Base-by-base conservation (phyloP, 169 alveolate genomes). In the Eimeria sp. region DNA sequence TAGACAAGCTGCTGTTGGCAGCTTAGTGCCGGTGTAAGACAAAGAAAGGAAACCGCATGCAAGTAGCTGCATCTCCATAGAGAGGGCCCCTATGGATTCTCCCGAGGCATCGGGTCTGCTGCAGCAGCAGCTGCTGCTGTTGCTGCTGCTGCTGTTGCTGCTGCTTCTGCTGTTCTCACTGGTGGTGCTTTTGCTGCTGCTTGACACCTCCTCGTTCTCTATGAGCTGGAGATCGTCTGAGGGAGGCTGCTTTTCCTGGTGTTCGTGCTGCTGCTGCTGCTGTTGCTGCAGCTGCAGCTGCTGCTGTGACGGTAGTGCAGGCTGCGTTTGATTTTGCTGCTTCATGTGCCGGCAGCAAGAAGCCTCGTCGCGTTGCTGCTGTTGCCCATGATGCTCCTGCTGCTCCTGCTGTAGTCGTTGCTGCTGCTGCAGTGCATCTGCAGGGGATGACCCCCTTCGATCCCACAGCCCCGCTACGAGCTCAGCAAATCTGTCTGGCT, bases 1-100 rank as follows among this genome's bases (percentile, higher is more conserved):
- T 20, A 73, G 84, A 30, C 84, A 73, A 73, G 20, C 84, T 30
- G 49, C 84, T 73, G 84, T 40, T 20, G 84, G 84, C 84, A 73
- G 45, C 43, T 73, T 73, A 6, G 84, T 73, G 84, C 84, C 84
- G 2, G 84, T 10, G 51, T 30, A 40, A 27, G 84, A 73, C 51
- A 73, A 43, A 20, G 84, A 45, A 20, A 27, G 40, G 30, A 73
- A 73, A 49, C 84, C 84, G 47, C 84, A 73, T 14, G 84, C 84
- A 73, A 73, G 84, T 5, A 73, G 84, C 84, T 73, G 84, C 84
- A 73, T 40, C 51, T 73, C 84, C 0, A n/a, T 20, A 6, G 51
- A 40, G 84, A 30, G 51, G 57, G 54, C 84, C 49, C 43, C 45
- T 43, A 11, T 2, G 20, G 51, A 45, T 67, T 10, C 40, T 3